phyloP scores from a whole-genome alignment of 345 rosid genomes.

The Eucalyptus cladocalyx region DNA sequence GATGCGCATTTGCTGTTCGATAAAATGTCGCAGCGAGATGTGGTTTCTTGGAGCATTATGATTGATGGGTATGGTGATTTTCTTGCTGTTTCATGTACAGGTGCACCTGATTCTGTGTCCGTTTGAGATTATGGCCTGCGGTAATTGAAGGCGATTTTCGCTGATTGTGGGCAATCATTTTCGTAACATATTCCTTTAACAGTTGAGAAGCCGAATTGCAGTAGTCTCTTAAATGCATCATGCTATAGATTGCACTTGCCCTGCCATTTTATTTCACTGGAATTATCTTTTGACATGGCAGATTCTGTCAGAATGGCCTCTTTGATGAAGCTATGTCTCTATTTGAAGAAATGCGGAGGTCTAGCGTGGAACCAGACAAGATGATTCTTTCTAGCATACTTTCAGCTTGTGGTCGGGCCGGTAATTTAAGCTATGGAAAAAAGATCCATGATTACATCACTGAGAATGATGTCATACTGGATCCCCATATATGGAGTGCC shows the following conservation, averaged over 20 bases:
- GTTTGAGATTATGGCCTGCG: background rate
- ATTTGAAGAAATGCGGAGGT: constrained; percentile 54
- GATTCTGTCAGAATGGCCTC: constrained; percentile 33
- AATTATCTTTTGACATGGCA: background rate
- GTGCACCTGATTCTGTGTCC: background rate
- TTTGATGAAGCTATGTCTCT: constrained; percentile 39
- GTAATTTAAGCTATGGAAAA: constrained; percentile 29
- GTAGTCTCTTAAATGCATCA: background rate
- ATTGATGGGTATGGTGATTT: constrained; percentile 21
- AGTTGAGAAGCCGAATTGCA: background rate
- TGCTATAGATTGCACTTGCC: background rate
- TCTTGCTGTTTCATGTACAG: constrained; percentile 13
- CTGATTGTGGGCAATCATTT: background rate
- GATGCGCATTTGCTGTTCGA: constrained; percentile 19
- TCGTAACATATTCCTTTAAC: background rate
- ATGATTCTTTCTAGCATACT: constrained; percentile 41
- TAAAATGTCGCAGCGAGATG: constrained; percentile 17
- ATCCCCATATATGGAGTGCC: constrained; percentile 34
- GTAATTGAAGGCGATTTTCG: background rate
- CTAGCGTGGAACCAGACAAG: constrained; percentile 35
- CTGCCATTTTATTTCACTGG: background rate
- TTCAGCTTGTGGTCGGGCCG: constrained; percentile 31
- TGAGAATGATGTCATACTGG: constrained; percentile 18
- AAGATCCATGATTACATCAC: constrained; percentile 25
- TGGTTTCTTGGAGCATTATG: constrained; percentile 24